These are phyloP conservation scores for Fusarium sp. DNA, from an alignment of 2,329 filamentous ascomycete species.

Conservation along the genomic window DNA sequence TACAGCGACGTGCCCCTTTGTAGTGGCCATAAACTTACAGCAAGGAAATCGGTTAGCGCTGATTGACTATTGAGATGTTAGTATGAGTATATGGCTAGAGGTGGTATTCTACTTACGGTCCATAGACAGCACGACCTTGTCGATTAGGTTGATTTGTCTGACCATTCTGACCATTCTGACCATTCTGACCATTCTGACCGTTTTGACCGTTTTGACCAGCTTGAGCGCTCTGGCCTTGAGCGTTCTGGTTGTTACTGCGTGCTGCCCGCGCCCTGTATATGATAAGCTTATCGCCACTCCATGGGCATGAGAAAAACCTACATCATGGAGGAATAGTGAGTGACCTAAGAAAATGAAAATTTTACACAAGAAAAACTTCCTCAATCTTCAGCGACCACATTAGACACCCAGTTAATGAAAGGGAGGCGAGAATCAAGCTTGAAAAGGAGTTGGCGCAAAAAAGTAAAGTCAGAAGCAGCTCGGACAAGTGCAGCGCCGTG, in stretches of 20 bases:
- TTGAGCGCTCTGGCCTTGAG: not conserved
- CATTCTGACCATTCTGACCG: slow-evolving; percentile 17
- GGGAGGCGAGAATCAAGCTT: slow-evolving; percentile 4
- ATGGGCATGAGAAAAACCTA: slow-evolving; percentile 1
- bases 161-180: slow-evolving; percentile 24
- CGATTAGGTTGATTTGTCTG: slow-evolving; percentile 29
- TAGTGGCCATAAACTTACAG: slow-evolving; percentile 47
- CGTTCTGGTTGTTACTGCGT: slow-evolving; percentile 27
- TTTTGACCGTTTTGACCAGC: not conserved
- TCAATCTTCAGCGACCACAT: slow-evolving; percentile 7
- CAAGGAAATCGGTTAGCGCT: slow-evolving; percentile 64
- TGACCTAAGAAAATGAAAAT: not conserved
- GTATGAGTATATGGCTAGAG: not conserved
- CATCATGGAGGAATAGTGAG: slow-evolving; percentile 9
- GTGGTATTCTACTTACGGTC: slow-evolving; percentile 47
- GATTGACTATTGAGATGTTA: slow-evolving; percentile 53
- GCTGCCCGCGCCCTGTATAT: slow-evolving; percentile 33
- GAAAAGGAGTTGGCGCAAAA: slow-evolving; percentile 34
- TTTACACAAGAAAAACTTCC: slow-evolving; percentile 1
- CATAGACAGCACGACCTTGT: slow-evolving; percentile 49
- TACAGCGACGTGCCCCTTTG: not conserved
- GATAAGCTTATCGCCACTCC: slow-evolving; percentile 25
- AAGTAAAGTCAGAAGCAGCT: slow-evolving; percentile 10
- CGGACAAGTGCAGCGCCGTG: slow-evolving; percentile 26
- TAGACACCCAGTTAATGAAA: not conserved